Percentiles rank a stretch among this genome's conserved stretches.
These are phyloP conservation scores for Rhytidhysteron rufulum DNA, from an alignment of 2,329 filamentous ascomycete species.

Conservation along the genomic window DNA sequence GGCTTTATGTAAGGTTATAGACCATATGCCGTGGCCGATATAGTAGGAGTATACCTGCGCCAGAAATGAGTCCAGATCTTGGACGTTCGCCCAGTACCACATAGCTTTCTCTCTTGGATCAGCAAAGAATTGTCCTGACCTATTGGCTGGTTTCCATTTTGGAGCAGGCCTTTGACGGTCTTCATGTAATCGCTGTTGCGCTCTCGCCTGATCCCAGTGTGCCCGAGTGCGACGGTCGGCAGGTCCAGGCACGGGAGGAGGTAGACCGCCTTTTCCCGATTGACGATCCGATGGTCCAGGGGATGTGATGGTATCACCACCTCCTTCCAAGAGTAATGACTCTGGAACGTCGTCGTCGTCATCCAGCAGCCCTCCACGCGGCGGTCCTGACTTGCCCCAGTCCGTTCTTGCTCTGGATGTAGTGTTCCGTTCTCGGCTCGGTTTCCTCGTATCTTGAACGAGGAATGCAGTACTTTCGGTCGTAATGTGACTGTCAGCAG, in stretches of 20 bases:
- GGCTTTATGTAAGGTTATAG: constrained; percentile 69
- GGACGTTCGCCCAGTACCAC: constrained; percentile 90
- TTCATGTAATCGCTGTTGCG: constrained; percentile 43
- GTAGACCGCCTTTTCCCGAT: constrained; percentile 22
- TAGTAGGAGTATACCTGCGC: constrained; percentile 85
- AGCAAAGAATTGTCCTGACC: constrained; percentile 28
- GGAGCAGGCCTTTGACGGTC: constrained; percentile 17
- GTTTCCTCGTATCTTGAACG: constrained; percentile 22
- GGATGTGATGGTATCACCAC: constrained; percentile 27
- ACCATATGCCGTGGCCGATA: constrained; percentile 76
- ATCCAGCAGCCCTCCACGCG: constrained; percentile 31
- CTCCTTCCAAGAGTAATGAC: constrained; percentile 58
- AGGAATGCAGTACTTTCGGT: constrained; percentile 41
- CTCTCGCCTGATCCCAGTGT: constrained; percentile 49
- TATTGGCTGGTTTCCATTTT: constrained; percentile 19
- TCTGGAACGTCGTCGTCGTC: constrained; percentile 62
- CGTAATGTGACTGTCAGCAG: constrained; percentile 45
- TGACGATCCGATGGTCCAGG: constrained; percentile 15
- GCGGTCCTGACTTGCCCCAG: constrained; percentile 33
- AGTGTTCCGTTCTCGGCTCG: constrained; percentile 15
- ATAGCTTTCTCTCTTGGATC: constrained; percentile 73
- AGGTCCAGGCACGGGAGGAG: constrained; percentile 41
- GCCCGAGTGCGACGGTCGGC: constrained; percentile 41
- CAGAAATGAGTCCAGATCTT: constrained; percentile 84
- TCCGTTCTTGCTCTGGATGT: constrained; percentile 28